Evolutionary conservation across 2,329 filamentous ascomycete species (phyloP).

Genomic region (Colletotrichum musicola): DNA sequence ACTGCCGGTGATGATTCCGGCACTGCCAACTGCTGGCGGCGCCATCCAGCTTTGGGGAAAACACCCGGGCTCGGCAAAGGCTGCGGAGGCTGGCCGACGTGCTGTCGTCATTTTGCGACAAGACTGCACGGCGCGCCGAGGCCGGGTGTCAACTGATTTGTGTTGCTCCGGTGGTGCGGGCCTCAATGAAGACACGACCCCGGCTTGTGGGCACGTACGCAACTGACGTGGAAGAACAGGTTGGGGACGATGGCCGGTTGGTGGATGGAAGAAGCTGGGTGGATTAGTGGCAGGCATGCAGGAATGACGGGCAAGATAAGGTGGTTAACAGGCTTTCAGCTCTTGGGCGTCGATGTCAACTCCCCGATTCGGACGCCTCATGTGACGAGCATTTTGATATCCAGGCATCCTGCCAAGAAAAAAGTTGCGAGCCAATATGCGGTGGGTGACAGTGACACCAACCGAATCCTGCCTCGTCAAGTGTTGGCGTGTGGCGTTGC

Average conservation of each 20-base stretch:
- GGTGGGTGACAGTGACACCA: slow-evolving; percentile 9
- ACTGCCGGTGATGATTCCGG: slow-evolving; percentile 15
- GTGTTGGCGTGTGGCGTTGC: slow-evolving; percentile 2
- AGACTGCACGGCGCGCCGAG: slow-evolving; percentile 15
- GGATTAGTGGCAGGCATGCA: slow-evolving; percentile 2
- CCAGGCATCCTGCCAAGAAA: slow-evolving; percentile 18
- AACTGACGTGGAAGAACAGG: not conserved
- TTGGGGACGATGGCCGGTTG: not conserved
- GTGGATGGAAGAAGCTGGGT: not conserved
- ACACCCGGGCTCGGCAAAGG: slow-evolving; percentile 15
- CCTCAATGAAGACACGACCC: not conserved
- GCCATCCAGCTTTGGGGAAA: slow-evolving; percentile 15
- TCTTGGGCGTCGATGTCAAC: not conserved
- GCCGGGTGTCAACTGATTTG: not conserved
- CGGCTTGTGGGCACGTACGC: not conserved
- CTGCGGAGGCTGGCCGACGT: slow-evolving; percentile 17
- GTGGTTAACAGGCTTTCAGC: slow-evolving; percentile 15
- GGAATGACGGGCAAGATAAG: not conserved
- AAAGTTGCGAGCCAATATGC: slow-evolving; percentile 2
- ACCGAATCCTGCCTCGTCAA: too few species aligned
- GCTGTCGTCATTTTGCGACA: slow-evolving; percentile 17
- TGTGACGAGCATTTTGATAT: slow-evolving; percentile 9
- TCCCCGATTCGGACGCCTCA: slow-evolving; percentile 22
- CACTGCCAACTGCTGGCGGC: not conserved
- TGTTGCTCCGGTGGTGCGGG: not conserved